Conservation (phyloP, 345 rosid genomes). For the Salix arbutifolia region DNA sequence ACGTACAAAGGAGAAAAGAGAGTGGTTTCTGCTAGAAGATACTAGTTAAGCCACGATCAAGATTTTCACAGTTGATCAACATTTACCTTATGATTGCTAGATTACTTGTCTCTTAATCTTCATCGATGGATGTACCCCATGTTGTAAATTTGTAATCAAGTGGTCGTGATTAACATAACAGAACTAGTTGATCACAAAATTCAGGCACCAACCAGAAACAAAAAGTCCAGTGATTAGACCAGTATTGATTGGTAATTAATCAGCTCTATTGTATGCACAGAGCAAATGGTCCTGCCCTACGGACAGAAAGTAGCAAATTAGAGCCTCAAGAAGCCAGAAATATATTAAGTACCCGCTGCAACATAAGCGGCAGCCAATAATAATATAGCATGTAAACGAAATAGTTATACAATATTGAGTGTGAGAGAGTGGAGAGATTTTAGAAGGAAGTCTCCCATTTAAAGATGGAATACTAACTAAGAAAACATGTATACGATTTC, state of each 20-base stretch:
- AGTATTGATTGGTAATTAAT: background rate
- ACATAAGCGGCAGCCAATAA: background rate
- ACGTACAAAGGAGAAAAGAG: background rate
- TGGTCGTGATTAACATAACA: too few relatives aligned
- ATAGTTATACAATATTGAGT: background rate
- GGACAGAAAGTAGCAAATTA: background rate
- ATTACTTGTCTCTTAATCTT: background rate
- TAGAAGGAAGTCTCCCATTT: too few relatives aligned
- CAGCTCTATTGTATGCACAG: background rate
- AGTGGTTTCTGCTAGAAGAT: background rate
- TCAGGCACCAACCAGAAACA: background rate
- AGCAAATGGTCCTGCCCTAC: background rate
- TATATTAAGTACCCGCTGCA: background rate
- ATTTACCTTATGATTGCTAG: background rate
- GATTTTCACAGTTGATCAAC: background rate
- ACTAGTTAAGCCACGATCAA: background rate
- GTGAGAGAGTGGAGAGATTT: background rate
- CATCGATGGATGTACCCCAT: too few relatives aligned
- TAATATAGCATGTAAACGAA: too few relatives aligned
- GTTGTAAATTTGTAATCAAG: background rate
- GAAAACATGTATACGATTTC: background rate
- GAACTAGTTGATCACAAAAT: background rate
- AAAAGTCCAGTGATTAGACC: too few relatives aligned
- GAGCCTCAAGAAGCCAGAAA: background rate
- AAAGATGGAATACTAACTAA: too few relatives aligned